Evolutionary conservation across 2,329 filamentous ascomycete genomes (phyloP).

Genomic region (Teratosphaeriaceae sp.): DNA sequence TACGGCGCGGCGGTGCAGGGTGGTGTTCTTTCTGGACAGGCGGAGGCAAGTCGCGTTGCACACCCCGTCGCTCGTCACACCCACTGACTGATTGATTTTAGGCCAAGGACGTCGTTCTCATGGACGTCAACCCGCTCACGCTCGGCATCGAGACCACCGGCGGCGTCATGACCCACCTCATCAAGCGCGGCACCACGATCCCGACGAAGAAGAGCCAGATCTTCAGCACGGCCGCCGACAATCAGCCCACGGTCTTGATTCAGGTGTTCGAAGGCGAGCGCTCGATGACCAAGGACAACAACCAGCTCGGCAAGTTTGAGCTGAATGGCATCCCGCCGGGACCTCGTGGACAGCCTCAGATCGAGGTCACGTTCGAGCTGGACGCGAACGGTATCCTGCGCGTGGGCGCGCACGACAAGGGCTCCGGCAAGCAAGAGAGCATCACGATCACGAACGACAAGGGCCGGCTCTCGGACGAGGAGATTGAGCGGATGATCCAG

Average conservation of each 20-base stretch:
- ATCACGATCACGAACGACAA: conserved; percentile 99
- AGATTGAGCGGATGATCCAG: conserved; percentile 98
- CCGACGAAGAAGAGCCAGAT: conserved; percentile 99
- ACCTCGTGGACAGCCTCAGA: conserved; percentile 93
- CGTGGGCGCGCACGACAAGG: conserved; percentile 95
- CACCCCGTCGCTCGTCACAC: too few relatives aligned
- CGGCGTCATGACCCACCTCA: conserved; percentile 95
- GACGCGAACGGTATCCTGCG: conserved; percentile 98
- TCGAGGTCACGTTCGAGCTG: conserved; percentile 96
- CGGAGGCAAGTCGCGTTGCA: conserved; percentile 35
- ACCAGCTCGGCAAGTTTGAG: conserved; percentile 96
- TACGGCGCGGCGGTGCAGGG: conserved; percentile 96
- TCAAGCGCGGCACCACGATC: conserved; percentile 98
- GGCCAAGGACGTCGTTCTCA: conserved; percentile 89
- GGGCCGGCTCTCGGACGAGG: conserved; percentile 90
- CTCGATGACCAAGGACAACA: conserved; percentile 42
- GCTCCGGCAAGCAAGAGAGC: conserved; percentile 91
- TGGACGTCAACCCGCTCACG: conserved; percentile 93
- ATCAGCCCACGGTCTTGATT: conserved; percentile 97
- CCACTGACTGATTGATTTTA: conserved; percentile 32
- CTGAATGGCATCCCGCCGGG: conserved; percentile 92
- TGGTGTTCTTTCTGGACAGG: conserved; percentile 87
- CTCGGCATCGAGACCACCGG: conserved; percentile 98
- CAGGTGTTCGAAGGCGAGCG: conserved; percentile 99
- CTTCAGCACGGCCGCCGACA: conserved; percentile 96